Base-by-base conservation (phyloP, 495 filamentous ascomycete genomes). In the Chaetomium cochliodes region DNA sequence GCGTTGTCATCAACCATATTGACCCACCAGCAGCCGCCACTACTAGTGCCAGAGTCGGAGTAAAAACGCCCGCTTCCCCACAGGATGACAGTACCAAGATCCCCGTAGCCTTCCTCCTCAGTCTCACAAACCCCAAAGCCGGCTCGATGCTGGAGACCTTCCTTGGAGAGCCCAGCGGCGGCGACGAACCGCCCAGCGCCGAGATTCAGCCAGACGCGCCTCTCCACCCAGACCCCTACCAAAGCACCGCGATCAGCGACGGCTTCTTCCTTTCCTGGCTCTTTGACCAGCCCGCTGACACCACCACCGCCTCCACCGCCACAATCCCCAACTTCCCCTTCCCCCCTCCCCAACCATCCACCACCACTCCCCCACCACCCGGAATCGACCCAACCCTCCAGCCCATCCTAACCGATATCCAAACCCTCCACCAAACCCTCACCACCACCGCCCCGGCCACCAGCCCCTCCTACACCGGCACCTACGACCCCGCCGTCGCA, bases 401-500 rank as follows among this genome's bases (percentile, higher is more conserved):
- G 9, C 25, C 46, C 15, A 51, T 65, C 22, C 41, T 65, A 3
- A 12, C 22, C 51, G 23, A 42, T 3, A 58, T 68, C 6, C 26
- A 52, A 2, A 4, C 15, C 51, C 51, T 62, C 0, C 62, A 68
- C 52, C 26, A 52, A 0, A 4, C 15, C 51, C 51, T 62, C 2
- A 58, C 65, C 52, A 11, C 3, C 30, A 52, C 39, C 18, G 23
- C 58, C 1, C 0, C 7, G 5, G 3, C 30, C 51, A 47, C 41
- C n/a, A 41, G 58, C 46, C 26, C 37, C 5, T 20, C 33, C 18
- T 61, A 68, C 63, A n/a, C 22, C 26, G 57, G 15, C 7, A 42
- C 23, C 62, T 76, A 56, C 60, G 74, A 37, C 62, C 61, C 55
- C 69, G 70, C 44, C 69, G 74, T 56, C 66, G 71, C 54, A 69